A percentile compares a stretch with the other conserved stretches of the same genome.
Conservation (phyloP, 177 flowering plant species). For the Tripterygium wilfordii region DNA sequence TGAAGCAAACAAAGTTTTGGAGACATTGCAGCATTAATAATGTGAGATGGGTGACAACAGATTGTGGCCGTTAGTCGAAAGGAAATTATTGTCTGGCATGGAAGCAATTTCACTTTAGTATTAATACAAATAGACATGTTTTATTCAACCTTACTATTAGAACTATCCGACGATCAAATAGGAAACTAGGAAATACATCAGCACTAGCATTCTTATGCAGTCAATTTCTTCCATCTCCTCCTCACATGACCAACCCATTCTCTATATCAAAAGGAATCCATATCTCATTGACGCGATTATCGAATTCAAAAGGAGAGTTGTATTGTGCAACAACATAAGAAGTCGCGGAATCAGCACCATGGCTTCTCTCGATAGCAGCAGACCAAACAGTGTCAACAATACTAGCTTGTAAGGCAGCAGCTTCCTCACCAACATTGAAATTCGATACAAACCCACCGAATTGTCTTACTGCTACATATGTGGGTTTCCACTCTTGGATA, state of each 20-base stretch:
- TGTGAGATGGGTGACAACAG: too few relatives aligned
- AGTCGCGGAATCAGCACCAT: constrained; percentile 21
- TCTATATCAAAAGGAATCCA: constrained; percentile 64
- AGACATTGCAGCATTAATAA: too few relatives aligned
- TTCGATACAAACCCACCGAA: constrained; percentile 73
- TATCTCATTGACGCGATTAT: constrained; percentile 78
- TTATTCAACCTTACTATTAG: too few relatives aligned
- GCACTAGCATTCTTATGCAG: background rate
- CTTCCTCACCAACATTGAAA: constrained; percentile 54
- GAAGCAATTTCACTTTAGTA: too few relatives aligned
- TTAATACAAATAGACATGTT: too few relatives aligned
- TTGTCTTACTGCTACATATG: constrained; percentile 67
- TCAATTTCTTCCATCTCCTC: background rate
- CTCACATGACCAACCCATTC: constrained; percentile 10
- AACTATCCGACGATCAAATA: too few relatives aligned
- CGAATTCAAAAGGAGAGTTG: constrained; percentile 82
- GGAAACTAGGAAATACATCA: too few relatives aligned
- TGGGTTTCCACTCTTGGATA: constrained; percentile 54
- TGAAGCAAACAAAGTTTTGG: too few relatives aligned
- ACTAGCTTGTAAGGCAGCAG: constrained; percentile 58
- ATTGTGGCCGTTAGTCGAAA: too few relatives aligned
- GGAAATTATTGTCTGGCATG: too few relatives aligned
- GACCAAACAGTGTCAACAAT: constrained; percentile 57
- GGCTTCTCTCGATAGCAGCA: constrained; percentile 40
- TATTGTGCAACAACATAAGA: constrained; percentile 75